Percentiles rank a stretch among this genome's conserved stretches.
Conservation (phyloP, 371 early-diverging fungal genomes). For the Mortierella sp. region DNA sequence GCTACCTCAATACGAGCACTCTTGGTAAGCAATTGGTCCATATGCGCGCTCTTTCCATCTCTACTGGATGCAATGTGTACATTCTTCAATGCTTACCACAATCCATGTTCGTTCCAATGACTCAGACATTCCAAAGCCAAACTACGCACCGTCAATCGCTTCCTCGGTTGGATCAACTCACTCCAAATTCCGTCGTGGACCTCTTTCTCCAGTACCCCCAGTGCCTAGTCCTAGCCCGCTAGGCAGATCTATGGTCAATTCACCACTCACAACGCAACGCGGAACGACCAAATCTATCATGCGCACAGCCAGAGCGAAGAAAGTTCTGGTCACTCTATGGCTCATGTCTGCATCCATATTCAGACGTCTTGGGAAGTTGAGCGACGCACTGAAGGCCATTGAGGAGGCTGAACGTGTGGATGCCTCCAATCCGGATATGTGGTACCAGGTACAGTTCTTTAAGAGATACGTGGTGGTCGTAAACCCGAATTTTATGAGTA, state of each 20-base stretch:
- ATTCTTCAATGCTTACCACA: neutral
- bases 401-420: constrained; percentile 74
- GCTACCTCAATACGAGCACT: constrained; percentile 5
- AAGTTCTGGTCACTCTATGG: constrained; percentile 65
- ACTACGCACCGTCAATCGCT: constrained; percentile 54
- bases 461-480: too few species aligned
- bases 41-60: neutral
- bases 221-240: neutral
- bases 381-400: constrained; percentile 72
- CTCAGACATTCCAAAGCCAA: constrained; percentile 53
- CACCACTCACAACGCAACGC: constrained; percentile 22
- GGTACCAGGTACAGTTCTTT: constrained; percentile 59
- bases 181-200: constrained; percentile 30
- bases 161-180: constrained; percentile 49
- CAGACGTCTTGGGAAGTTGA: constrained; percentile 62
- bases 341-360: constrained; percentile 71
- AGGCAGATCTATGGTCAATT: constrained; percentile 19
- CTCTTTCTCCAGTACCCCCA: constrained; percentile 1
- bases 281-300: constrained; percentile 24
- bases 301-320: constrained; percentile 59
- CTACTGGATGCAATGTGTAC: neutral
- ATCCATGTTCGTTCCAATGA: neutral
- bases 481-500: too few species aligned
- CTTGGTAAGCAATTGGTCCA: constrained; percentile 22
- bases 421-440: constrained; percentile 65